Percentiles rank a stretch among this genome's conserved stretches.
phyloP scores from a whole-genome alignment of 1,284 basidiomycete genomes.

The Entoloma clypeatum region DNA sequence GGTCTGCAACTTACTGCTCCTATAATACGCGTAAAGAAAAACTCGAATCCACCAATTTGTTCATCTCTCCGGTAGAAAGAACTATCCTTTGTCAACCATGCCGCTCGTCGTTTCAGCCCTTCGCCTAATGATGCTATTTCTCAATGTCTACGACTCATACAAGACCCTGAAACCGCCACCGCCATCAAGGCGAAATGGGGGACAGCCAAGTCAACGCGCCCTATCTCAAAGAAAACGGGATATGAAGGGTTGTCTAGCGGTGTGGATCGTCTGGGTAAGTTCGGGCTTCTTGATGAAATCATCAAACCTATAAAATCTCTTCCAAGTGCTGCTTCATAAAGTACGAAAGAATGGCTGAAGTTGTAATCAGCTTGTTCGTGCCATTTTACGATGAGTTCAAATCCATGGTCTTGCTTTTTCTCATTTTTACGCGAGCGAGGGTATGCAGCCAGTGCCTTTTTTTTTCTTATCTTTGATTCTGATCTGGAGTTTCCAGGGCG shows the following conservation, averaged over 20 bases:
- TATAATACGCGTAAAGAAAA: constrained; percentile 13
- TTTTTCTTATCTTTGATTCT: constrained; percentile 11
- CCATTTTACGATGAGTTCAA: constrained; percentile 81
- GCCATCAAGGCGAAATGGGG: constrained; percentile 55
- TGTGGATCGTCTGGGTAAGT: constrained; percentile 81
- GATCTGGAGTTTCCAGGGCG: constrained; percentile 46
- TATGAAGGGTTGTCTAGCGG: constrained; percentile 76
- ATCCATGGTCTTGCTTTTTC: constrained; percentile 62
- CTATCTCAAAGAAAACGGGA: constrained; percentile 71
- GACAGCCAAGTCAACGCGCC: constrained; percentile 60
- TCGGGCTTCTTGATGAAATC: neutral
- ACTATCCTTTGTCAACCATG: constrained; percentile 40
- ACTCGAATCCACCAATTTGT: constrained; percentile 4
- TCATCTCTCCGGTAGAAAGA: neutral
- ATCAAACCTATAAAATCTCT: constrained; percentile 8
- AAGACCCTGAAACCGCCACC: constrained; percentile 71
- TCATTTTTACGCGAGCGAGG: constrained; percentile 68
- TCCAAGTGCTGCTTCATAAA: constrained; percentile 55
- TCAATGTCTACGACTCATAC: constrained; percentile 79
- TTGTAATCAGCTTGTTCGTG: constrained; percentile 60
- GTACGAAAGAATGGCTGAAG: constrained; percentile 64
- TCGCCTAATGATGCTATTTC: constrained; percentile 63
- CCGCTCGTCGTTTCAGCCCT: constrained; percentile 64
- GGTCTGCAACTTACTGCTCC: constrained; percentile 5
- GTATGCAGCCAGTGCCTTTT: constrained; percentile 40